Evolutionary conservation across 768 basidiomycete genomes (phyloP), one percentile per base, ranked within the genome.

Genomic region (Chiua virens): DNA sequence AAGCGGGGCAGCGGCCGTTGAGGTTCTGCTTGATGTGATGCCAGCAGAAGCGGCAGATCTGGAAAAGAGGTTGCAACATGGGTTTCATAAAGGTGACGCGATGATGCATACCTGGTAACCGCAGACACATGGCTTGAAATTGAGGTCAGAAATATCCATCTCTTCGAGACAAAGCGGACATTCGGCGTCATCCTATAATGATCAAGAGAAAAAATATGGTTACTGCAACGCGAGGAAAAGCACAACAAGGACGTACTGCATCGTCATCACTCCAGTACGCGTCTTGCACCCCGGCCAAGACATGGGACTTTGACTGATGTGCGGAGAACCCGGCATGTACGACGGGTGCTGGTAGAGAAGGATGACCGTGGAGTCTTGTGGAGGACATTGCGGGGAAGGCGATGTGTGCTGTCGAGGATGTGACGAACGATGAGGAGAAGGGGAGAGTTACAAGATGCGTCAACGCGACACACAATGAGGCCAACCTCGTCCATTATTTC

Each of bases 11-110:
- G 44, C 92, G 86, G 56, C 93, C 87, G 69, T 98, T 98, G 54
- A 96, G 78, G 73, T 97, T 92, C 72, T 91, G 85, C 75, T 90
- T 88, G 79, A 97, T 96, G 73, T 98, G 94, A 72, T 99, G 92
- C 85, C 94, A 98, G 71, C 97, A 99, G 75, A 99, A 99, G 50
- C 93, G 88, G 70, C 97, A 99, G 59, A 99, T 92, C 97, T 99
- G 57, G 42, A 37, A 47, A n/a, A 46, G 53, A 54, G 47, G 43
- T 51, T 21, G 38, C 58, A 50, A 39, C 48, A 45, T 25, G 8
- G 36, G 36, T 56, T 54, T 62, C 53, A 60, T 63, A 50, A 58
- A 22, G 5, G 30, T 53, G 47, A 59, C 49, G 56, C 44, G 17
- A 57, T 45, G 20, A 45, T 45, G 46, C 60, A 47, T 57, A 89